Evolutionary conservation across 345 rosid genomes (phyloP).

Genomic region (Angophora floribunda): DNA sequence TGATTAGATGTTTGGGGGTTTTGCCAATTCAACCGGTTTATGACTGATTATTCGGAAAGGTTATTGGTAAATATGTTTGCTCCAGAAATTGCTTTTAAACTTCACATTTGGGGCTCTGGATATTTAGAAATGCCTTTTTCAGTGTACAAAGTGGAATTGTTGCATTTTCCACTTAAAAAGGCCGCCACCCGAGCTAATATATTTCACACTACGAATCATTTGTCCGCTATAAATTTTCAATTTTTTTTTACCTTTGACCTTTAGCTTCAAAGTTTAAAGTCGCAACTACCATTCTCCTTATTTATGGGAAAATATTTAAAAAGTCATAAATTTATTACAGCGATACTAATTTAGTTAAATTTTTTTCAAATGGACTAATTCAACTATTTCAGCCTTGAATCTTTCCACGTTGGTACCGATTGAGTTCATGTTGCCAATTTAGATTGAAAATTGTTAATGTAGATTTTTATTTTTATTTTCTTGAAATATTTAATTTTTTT

Average conservation of each 20-base stretch:
- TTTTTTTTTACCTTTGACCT: not conserved
- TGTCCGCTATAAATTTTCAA: not conserved
- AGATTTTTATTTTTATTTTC: not conserved
- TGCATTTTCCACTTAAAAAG: not conserved
- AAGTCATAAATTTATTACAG: fast-evolving
- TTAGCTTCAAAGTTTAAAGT: not conserved
- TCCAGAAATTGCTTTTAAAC: not conserved
- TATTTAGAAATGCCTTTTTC: not conserved
- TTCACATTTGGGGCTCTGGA: not conserved
- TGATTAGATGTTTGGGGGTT: too few species aligned
- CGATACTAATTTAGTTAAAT: fast-evolving
- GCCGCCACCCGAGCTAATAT: not conserved
- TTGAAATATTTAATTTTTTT: too few species aligned
- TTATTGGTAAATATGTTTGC: not conserved
- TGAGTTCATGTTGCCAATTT: fast-evolving
- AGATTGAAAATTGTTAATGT: fast-evolving
- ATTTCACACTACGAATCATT: not conserved
- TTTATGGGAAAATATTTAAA: not conserved
- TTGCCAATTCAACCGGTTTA: too few species aligned
- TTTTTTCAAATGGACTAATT: too few species aligned
- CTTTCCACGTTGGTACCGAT: fast-evolving
- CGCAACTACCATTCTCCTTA: not conserved
- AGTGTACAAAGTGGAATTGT: not conserved
- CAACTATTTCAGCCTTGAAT: too few species aligned
- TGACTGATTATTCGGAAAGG: too few species aligned